A percentile compares a stretch with the other conserved stretches of the same genome.
phyloP scores from a whole-genome alignment of 257 asterid genomes.

The Asclepias syriaca region DNA sequence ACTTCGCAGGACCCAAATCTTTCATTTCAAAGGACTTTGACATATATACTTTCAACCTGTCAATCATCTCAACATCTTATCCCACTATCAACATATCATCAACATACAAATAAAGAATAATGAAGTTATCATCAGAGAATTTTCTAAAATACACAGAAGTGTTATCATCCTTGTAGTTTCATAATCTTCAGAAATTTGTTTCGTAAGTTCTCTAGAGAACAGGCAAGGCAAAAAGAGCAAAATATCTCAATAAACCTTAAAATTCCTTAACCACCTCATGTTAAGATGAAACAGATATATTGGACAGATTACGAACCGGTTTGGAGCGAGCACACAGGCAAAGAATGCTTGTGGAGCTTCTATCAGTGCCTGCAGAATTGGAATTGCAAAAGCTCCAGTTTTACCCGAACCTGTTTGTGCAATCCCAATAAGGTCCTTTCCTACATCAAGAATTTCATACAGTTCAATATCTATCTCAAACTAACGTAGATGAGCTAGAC shows the following conservation, averaged over 20 bases:
- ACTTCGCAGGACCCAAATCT: too few relatives aligned
- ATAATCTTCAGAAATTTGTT: constrained; percentile 82
- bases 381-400: constrained; percentile 92
- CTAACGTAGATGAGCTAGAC: background rate
- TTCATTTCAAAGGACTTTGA: too few relatives aligned
- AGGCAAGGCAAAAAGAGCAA: background rate
- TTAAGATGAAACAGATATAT: background rate
- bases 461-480: background rate
- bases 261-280: background rate
- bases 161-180: too few relatives aligned
- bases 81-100: too few relatives aligned
- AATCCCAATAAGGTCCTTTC: constrained; percentile 81
- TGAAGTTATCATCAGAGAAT: too few relatives aligned
- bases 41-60: too few relatives aligned
- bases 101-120: too few relatives aligned
- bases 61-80: too few relatives aligned
- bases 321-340: constrained; percentile 85
- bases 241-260: background rate
- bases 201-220: constrained; percentile 61
- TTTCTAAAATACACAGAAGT: too few relatives aligned
- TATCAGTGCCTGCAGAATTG: constrained; percentile 69
- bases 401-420: constrained; percentile 98
- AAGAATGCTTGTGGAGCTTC: constrained; percentile 74
- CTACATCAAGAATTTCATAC: constrained; percentile 12
- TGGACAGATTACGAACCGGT: constrained; percentile 26